Evolutionary conservation across 2,329 filamentous ascomycete species (phyloP), one percentile per base, ranked within the genome.

Genomic region (Botryotinia convoluta): DNA sequence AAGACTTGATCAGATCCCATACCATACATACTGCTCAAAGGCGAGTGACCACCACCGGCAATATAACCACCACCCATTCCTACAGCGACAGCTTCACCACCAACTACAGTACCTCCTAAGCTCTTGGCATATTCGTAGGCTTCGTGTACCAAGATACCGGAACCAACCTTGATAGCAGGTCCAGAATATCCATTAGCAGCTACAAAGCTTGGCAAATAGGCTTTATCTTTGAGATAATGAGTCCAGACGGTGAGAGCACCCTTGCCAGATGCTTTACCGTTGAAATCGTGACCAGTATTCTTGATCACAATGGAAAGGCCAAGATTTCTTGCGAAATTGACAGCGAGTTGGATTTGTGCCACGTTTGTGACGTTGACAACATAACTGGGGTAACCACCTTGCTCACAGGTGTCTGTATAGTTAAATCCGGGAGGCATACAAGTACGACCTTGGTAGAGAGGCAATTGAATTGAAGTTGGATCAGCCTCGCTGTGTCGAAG

Each of bases 1-100:
- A 77, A 72, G 63, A 77, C 74, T 54, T 91, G 87, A 76, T 92
- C 90, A 0, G 87, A 88, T 1, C 82, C 90, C 42, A 92, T 81
- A 0, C 90, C 90, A 72, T 87, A 86, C 2, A 82, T 81, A 0
- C 87, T 85, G 0, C 83, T 81, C 4, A 91, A 81, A 2, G 87
- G 80, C 0, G 85, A 87, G 79, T 92, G 90, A 0, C 90, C 90
- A 2, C 88, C 90, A 0, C 89, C 89, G 32, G 88, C 87, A 4
- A 86, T 83, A 65, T 88, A 92, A 0, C 90, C 90, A 51, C 77
- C 78, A 29, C 68, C 74, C 42, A 77, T 48, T 32, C 77, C 77
- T 57, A 79, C 78, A 16, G 60, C 32, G 26, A 57, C 1, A 45
- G 87, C 86, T 84, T 86, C 26, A 84, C 84, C 16, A 87, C 89